Conservation (phyloP, 78 protist genomes). For the Tieghemostelium lacteum region DNA sequence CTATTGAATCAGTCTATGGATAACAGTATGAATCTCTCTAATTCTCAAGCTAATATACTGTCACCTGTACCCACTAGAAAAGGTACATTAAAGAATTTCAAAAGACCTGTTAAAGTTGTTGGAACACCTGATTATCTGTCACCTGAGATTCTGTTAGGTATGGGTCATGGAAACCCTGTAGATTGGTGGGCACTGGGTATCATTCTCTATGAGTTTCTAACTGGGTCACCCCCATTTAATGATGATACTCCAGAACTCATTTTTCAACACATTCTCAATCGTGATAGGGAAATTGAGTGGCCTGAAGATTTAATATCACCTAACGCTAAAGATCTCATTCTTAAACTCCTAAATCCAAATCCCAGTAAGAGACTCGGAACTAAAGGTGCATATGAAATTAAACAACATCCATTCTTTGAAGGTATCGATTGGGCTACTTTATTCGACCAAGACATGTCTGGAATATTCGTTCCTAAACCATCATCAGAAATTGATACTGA, state of each 20-base stretch:
- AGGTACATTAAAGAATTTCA: conserved; percentile 6
- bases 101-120: conserved; percentile 51
- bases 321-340: conserved; percentile 81
- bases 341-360: conserved; percentile 42
- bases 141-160: conserved; percentile 93
- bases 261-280: conserved; percentile 70
- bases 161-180: conserved; percentile 88
- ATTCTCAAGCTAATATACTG: background rate
- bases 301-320: conserved; percentile 53
- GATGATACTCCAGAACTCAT: conserved; percentile 90
- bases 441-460: conserved; percentile 35
- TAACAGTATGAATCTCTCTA: background rate
- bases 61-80: conserved; percentile 38
- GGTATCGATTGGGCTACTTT: conserved; percentile 82
- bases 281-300: conserved; percentile 75
- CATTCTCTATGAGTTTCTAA: conserved; percentile 87
- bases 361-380: conserved; percentile 79
- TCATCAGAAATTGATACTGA: conserved; percentile 74
- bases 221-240: conserved; percentile 95
- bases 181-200: conserved; percentile 99
- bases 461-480: conserved; percentile 81
- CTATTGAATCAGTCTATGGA: background rate
- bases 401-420: conserved; percentile 83
- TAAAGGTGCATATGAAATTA: conserved; percentile 73
- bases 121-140: conserved; percentile 98